Evolutionary conservation across 1,139 yeast genomes (phyloP), one percentile per base, ranked within the genome.

Genomic region (Saccharomyces hybrid): DNA sequence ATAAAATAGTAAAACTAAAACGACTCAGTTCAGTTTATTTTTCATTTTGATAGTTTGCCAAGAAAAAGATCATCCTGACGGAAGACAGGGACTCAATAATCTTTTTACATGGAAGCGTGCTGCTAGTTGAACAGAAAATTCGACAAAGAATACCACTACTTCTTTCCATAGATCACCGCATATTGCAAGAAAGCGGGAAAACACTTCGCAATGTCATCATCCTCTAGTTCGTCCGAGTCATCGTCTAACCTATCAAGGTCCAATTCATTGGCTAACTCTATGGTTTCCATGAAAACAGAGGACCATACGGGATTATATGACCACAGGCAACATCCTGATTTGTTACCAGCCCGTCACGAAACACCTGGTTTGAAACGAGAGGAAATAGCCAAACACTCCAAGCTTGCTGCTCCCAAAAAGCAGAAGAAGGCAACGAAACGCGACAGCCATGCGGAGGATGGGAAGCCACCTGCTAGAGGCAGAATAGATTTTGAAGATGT

Each of bases 281-380:
- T 67, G 58, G 67, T 61, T 34, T 72, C 75, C 9, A 66, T 71
- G 67, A 69, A 67, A 51, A 72, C 75, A 2, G 74, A 71, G 47
- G 71, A 69, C 14, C 71, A 78, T 61, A 78, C 75, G 53, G 77
- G 74, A 46, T 71, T 82, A 54, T 77, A 80, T 59, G 86, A 82
- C 66, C 86, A 82, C 65, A 74, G 86, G 56, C 69, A 77, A 65
- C 84, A 81, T 62, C 73, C 77, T 19, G 75, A 73, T 51, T 70
- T 24, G 19, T 12, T 38, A 16, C 77, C 53, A 8, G 24, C 49
- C 5, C 52, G 53, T 38, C 24, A 34, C 27, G 19, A 51, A 26
- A 31, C 47, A n/a, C 21, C 47, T 8, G 16, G 49, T 31, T 32
- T 47, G 16, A 50, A 47, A 28, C 7, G 8, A 47, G 38, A 32